These are phyloP conservation scores for Fusarium nurragi DNA, from an alignment of 2,329 filamentous ascomycete species.

Conservation along the genomic window DNA sequence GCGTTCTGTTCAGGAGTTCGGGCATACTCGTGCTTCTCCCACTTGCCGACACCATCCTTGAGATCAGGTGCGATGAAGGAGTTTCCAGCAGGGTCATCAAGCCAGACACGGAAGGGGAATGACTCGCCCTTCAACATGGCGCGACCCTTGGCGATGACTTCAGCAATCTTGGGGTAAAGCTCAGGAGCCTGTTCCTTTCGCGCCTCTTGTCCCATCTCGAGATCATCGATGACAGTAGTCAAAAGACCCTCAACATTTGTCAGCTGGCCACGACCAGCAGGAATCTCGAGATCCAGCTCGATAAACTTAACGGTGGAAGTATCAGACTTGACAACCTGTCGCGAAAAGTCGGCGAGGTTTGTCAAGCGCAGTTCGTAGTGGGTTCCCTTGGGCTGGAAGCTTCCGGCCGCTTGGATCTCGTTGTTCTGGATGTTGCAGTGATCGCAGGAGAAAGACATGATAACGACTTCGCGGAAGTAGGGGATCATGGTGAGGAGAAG, in stretches of 20 bases:
- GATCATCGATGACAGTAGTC: slow-evolving; percentile 78
- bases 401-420: slow-evolving; percentile 90
- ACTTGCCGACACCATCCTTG: slow-evolving; percentile 83
- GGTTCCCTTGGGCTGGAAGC: slow-evolving; percentile 88
- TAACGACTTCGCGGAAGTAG: slow-evolving; percentile 96
- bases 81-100: slow-evolving; percentile 95
- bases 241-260: slow-evolving; percentile 94
- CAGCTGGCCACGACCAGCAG: slow-evolving; percentile 87
- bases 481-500: slow-evolving; percentile 92
- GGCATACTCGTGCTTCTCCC: slow-evolving; percentile 84
- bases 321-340: slow-evolving; percentile 93
- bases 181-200: slow-evolving; percentile 83
- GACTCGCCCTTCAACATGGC: slow-evolving; percentile 80
- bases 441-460: slow-evolving; percentile 95
- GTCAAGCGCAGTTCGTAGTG: slow-evolving; percentile 87
- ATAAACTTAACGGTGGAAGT: slow-evolving; percentile 86
- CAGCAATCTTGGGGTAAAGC: slow-evolving; percentile 78
- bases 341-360: slow-evolving; percentile 75
- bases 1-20: slow-evolving; percentile 89
- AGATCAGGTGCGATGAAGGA: slow-evolving; percentile 94
- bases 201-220: slow-evolving; percentile 83
- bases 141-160: slow-evolving; percentile 76
- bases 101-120: slow-evolving; percentile 87
- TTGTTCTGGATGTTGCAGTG: slow-evolving; percentile 91
- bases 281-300: slow-evolving; percentile 92